phyloP scores from a whole-genome alignment of 1,139 yeast genomes.

The Geotrichum bryndzae region DNA sequence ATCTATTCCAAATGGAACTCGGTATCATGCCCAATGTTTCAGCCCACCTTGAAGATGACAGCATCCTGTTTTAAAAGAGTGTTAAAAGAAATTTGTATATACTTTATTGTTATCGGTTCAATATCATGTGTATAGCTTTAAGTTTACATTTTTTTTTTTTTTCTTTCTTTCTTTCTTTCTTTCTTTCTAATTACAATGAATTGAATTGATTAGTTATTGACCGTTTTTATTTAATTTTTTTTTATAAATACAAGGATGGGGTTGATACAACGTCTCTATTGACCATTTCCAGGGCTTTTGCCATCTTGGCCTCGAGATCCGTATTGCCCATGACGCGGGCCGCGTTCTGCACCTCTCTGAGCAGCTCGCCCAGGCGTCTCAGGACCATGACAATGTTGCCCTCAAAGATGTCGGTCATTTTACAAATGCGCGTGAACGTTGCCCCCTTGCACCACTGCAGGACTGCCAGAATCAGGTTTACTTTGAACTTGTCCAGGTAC shows the following conservation, averaged over 20 bases:
- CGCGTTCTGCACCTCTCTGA: constrained; percentile 83
- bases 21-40: no score
- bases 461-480: constrained; percentile 94
- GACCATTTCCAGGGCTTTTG: constrained; percentile 70
- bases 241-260: constrained; percentile 70
- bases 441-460: constrained; percentile 97
- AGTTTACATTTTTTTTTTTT: no score
- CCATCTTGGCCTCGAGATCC: constrained; percentile 84
- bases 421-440: constrained; percentile 90
- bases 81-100: no score
- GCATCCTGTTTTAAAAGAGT: no score
- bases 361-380: constrained; percentile 85
- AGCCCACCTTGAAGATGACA: no score
- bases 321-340: constrained; percentile 89
- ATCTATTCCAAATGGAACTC: no score
- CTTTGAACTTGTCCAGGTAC: constrained; percentile 82
- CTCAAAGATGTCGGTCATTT: constrained; percentile 97
- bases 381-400: constrained; percentile 93
- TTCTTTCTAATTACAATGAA: no score
- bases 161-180: no score
- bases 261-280: constrained; percentile 97
- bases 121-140: no score
- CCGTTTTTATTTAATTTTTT: not conserved
- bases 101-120: no score
- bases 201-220: not conserved